These are phyloP conservation scores for Pseudognaphalium luteoalbum DNA, from an alignment of 129 eudicot species.

Conservation along the genomic window DNA sequence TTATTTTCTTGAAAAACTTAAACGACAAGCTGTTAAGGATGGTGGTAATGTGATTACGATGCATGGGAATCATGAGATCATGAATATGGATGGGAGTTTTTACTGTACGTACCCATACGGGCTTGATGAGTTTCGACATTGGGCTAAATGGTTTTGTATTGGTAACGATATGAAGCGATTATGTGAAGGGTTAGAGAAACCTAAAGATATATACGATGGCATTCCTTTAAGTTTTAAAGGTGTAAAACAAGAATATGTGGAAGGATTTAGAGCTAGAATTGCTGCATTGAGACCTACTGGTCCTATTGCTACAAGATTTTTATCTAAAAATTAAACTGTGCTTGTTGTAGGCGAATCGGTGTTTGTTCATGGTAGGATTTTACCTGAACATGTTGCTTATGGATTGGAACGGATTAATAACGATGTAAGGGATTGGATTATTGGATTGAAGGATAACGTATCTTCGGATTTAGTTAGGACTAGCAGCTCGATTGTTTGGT, in stretches of 20 bases:
- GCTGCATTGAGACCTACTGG: slow-evolving; percentile 81
- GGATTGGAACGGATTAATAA: slow-evolving; percentile 78
- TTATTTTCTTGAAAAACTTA: slow-evolving; percentile 72
- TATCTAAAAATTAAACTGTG: slow-evolving; percentile 62
- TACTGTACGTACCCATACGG: slow-evolving; percentile 38
- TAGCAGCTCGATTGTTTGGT: slow-evolving; percentile 61
- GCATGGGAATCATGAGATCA: slow-evolving; percentile 90
- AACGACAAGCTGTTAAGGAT: slow-evolving; percentile 45
- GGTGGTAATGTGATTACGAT: slow-evolving; percentile 69
- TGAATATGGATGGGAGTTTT: slow-evolving; percentile 71
- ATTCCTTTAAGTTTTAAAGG: slow-evolving; percentile 41
- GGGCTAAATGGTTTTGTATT: slow-evolving; percentile 70
- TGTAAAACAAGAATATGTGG: slow-evolving; percentile 37
- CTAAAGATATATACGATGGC: slow-evolving; percentile 44
- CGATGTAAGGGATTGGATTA: slow-evolving; percentile 84
- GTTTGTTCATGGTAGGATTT: slow-evolving; percentile 87
- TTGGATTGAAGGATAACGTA: slow-evolving; percentile 48
- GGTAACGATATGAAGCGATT: slow-evolving; percentile 70
- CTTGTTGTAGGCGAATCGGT: slow-evolving; percentile 75
- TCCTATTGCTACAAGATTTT: slow-evolving; percentile 58
- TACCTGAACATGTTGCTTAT: slow-evolving; percentile 57
- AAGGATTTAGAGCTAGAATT: slow-evolving; percentile 63
- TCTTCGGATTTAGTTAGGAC: slow-evolving; percentile 48
- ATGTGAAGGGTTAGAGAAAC: slow-evolving; percentile 44
- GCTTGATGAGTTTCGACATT: slow-evolving; percentile 56